phyloP scores from a whole-genome alignment of 73 alveolate species.

The Paramecium pentaurelia region DNA sequence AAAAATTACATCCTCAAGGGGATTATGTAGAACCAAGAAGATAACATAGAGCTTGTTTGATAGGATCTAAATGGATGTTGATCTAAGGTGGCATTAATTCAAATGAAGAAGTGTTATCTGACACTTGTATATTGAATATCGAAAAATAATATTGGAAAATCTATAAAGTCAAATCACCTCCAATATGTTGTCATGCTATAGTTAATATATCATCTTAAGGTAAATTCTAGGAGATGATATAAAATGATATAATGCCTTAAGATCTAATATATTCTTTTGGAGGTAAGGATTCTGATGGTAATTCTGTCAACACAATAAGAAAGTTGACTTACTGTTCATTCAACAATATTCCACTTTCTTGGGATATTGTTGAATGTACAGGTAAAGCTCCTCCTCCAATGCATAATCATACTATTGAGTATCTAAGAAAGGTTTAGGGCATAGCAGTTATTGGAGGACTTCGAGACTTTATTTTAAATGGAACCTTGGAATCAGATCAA shows the following conservation, averaged over 20 bases:
- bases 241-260: neutral
- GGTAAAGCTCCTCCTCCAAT: neutral
- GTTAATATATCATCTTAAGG: neutral
- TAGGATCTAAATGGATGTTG: constrained; percentile 27
- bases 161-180: neutral
- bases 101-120: constrained; percentile 11
- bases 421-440: neutral
- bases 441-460: neutral
- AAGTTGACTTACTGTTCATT: neutral
- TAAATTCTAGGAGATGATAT: neutral
- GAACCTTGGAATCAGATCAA: neutral
- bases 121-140: neutral
- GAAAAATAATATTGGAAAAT: neutral
- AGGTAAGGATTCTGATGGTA: constrained; percentile 29
- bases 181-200: constrained; percentile 5
- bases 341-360: neutral
- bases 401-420: constrained; percentile 1
- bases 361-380: neutral
- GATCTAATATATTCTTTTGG: neutral
- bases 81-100: neutral
- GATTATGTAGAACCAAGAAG: constrained; percentile 8
- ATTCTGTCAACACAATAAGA: neutral
- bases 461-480: neutral
- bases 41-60: constrained; percentile 14
- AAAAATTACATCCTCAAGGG: neutral